Conservation (phyloP, 2,329 filamentous ascomycete species). For the Microdochium bolleyi region DNA sequence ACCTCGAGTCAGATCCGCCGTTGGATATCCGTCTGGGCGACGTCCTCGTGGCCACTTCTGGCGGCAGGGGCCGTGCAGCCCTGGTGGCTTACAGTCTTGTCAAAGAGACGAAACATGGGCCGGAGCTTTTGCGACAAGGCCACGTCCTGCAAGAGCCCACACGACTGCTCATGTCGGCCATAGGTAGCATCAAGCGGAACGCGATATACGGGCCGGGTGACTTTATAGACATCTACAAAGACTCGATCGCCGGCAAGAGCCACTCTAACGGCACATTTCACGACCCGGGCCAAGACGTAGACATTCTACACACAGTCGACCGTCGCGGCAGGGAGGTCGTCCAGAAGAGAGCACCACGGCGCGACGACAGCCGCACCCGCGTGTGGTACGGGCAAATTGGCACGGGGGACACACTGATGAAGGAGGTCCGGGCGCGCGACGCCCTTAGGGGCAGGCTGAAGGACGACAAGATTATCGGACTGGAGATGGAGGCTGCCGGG, state of each 20-base stretch:
- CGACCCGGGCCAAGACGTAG: slow-evolving; percentile 21
- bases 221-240: slow-evolving; percentile 8
- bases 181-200: slow-evolving; percentile 1
- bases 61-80: slow-evolving; percentile 1
- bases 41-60: slow-evolving; percentile 20
- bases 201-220: slow-evolving; percentile 11
- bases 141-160: slow-evolving; percentile 11
- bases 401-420: slow-evolving; percentile 22
- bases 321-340: not conserved
- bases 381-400: slow-evolving; percentile 26
- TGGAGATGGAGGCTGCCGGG: slow-evolving; percentile 25
- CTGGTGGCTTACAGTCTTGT: slow-evolving; percentile 24
- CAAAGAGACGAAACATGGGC: slow-evolving; percentile 12
- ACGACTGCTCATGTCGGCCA: slow-evolving; percentile 17
- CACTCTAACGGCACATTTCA: slow-evolving; percentile 15
- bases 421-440: slow-evolving; percentile 13
- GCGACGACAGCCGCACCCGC: slow-evolving; percentile 10
- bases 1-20: slow-evolving; percentile 11
- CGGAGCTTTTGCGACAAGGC: not conserved
- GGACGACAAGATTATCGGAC: slow-evolving; percentile 16
- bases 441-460: slow-evolving; percentile 8
- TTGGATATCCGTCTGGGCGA: slow-evolving; percentile 29
- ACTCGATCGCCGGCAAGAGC: not conserved
- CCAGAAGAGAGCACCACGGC: not conserved
- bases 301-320: slow-evolving; percentile 13